Evolutionary conservation across 2,329 filamentous ascomycete genomes (phyloP).

Genomic region (Pyrenophora teres): DNA sequence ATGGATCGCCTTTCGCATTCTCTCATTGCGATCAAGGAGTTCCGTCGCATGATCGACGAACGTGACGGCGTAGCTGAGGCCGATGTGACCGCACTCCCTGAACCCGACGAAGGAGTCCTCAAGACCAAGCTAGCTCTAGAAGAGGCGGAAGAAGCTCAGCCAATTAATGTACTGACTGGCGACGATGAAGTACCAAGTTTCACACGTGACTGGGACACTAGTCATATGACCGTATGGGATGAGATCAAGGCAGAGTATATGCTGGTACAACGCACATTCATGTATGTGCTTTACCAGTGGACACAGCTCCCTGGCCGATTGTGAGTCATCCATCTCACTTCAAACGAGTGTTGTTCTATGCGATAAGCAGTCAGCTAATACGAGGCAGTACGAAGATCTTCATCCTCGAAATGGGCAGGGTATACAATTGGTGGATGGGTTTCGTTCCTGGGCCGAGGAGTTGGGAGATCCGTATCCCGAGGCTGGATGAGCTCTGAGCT

Average conservation of each 20-base stretch:
- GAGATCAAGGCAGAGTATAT: constrained; percentile 67
- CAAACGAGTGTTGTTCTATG: neutral
- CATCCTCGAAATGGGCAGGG: constrained; percentile 58
- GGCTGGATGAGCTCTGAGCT: constrained; percentile 34
- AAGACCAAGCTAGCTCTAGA: constrained; percentile 39
- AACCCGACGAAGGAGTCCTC: constrained; percentile 33
- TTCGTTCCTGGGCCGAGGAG: constrained; percentile 60
- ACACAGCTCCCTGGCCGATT: constrained; percentile 66
- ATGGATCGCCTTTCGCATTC: constrained; percentile 85
- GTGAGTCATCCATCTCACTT: constrained; percentile 59
- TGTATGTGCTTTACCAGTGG: constrained; percentile 74
- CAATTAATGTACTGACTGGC: constrained; percentile 17
- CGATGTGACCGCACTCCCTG: constrained; percentile 20
- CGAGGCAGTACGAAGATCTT: constrained; percentile 56
- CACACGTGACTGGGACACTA: constrained; percentile 46
- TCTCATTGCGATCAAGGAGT: constrained; percentile 73
- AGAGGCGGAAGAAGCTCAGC: constrained; percentile 22
- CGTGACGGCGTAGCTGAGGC: constrained; percentile 38
- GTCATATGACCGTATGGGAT: constrained; percentile 58
- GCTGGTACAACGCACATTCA: constrained; percentile 65
- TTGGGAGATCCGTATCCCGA: constrained; percentile 57
- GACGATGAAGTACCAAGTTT: constrained; percentile 52
- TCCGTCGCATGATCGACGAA: constrained; percentile 61
- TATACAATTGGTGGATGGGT: constrained; percentile 69
- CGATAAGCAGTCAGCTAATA: constrained; percentile 9